Evolutionary conservation across 495 filamentous ascomycete genomes (phyloP).

Genomic region (Penicillium desertorum): DNA sequence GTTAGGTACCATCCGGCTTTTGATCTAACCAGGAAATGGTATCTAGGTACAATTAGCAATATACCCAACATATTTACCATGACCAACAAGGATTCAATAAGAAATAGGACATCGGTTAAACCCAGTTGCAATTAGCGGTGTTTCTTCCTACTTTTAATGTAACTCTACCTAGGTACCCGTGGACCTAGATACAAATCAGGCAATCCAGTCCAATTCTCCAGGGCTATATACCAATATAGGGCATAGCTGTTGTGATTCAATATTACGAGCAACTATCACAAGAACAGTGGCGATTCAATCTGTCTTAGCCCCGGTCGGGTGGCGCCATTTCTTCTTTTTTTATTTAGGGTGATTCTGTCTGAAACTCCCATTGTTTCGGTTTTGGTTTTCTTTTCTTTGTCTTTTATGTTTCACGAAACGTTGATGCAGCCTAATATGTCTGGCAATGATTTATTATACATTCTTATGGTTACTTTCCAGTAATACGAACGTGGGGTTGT

Average conservation of each 20-base stretch:
- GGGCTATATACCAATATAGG: not conserved
- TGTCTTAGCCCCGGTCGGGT: not conserved
- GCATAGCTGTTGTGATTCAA: not conserved
- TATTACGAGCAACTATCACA: not conserved
- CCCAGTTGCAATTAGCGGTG: no score
- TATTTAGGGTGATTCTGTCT: not conserved
- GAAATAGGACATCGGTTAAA: no score
- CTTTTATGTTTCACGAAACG: slow-evolving; percentile 5
- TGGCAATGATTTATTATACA: not conserved
- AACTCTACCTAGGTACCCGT: not conserved
- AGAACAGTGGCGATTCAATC: not conserved
- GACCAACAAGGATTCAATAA: no score
- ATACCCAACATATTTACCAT: not conserved
- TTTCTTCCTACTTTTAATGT: not conserved
- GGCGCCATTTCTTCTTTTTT: not conserved
- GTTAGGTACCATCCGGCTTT: not conserved
- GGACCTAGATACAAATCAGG: no score
- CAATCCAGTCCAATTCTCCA: not conserved
- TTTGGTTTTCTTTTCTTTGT: not conserved
- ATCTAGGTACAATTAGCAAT: not conserved
- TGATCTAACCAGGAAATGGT: not conserved
- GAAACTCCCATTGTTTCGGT: slow-evolving; percentile 4
- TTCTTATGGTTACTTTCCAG: not conserved
- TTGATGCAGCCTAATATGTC: not conserved
- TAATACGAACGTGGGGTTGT: slow-evolving; percentile 11